Evolutionary conservation across 345 rosid genomes (phyloP).

Genomic region (Brassica incana): DNA sequence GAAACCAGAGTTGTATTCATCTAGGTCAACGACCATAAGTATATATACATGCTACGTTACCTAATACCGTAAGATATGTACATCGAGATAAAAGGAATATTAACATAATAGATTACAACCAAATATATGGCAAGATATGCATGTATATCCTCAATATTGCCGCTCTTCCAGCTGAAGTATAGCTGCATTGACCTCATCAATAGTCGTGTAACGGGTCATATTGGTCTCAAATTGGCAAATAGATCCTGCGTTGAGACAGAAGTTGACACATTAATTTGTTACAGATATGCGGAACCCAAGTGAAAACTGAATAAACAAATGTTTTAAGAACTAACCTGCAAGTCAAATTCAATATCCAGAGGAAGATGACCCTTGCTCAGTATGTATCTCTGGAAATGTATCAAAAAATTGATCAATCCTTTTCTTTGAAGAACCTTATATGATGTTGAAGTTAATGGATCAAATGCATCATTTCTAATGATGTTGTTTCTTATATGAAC

Average conservation of each 20-base stretch:
- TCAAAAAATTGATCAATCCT: constrained; percentile 85
- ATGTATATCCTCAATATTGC: constrained; percentile 28
- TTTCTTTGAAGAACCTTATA: constrained; percentile 39
- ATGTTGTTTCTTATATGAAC: constrained; percentile 8
- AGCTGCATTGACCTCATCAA: constrained; percentile 85
- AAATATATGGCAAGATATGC: too few relatives aligned
- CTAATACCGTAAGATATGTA: too few relatives aligned
- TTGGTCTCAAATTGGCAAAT: constrained; percentile 86
- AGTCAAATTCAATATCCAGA: constrained; percentile 90
- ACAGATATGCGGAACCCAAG: constrained; percentile 2
- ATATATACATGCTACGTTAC: too few relatives aligned
- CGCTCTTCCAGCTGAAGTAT: constrained; percentile 75
- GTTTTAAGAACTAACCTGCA: constrained; percentile 61
- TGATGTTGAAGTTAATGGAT: too few relatives aligned
- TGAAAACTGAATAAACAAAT: background rate
- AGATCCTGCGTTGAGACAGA: constrained; percentile 63
- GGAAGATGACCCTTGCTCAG: constrained; percentile 84
- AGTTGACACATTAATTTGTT: constrained; percentile 15
- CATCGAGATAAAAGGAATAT: too few relatives aligned
- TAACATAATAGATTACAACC: too few relatives aligned
- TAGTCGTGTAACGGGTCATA: constrained; percentile 70
- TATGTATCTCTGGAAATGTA: constrained; percentile 91
- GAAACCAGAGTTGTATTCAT: too few relatives aligned
- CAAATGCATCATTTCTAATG: background rate
- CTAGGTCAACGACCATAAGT: too few relatives aligned